phyloP scores from a whole-genome alignment of 2,329 filamentous ascomycete species.

The Penicillium sp. region DNA sequence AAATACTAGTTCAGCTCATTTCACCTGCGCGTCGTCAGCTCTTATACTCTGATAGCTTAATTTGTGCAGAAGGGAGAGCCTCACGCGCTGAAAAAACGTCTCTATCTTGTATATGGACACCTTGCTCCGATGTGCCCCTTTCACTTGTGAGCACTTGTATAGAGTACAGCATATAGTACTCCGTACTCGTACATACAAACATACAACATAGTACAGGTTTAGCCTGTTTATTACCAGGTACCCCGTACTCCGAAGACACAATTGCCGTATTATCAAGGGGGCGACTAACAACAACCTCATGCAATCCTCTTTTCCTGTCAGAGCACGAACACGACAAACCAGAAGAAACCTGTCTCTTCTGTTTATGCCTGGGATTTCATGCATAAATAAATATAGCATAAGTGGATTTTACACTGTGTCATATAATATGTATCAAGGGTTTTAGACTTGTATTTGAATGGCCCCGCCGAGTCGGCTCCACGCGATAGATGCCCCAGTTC shows the following conservation, averaged over 20 bases:
- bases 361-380: background rate
- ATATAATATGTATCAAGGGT: background rate
- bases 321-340: too few species aligned
- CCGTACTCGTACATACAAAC: background rate
- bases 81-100: background rate
- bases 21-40: conserved; percentile 7
- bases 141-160: background rate
- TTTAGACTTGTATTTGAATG: background rate
- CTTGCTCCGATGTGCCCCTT: background rate
- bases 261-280: too few species aligned
- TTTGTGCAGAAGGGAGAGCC: background rate
- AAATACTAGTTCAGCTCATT: background rate
- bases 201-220: too few species aligned
- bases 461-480: background rate
- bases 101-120: background rate
- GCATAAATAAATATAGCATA: background rate
- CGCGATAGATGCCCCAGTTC: background rate
- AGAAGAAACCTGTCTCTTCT: too few species aligned
- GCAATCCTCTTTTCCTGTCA: too few species aligned
- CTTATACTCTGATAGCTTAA: background rate
- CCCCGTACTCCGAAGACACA: too few species aligned
- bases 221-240: too few species aligned
- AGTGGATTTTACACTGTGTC: background rate
- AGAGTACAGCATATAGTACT: background rate
- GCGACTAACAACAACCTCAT: too few species aligned